Evolutionary conservation across 495 filamentous ascomycete species (phyloP), one percentile per base, ranked within the genome.

Genomic region (Aspergillus steynii): DNA sequence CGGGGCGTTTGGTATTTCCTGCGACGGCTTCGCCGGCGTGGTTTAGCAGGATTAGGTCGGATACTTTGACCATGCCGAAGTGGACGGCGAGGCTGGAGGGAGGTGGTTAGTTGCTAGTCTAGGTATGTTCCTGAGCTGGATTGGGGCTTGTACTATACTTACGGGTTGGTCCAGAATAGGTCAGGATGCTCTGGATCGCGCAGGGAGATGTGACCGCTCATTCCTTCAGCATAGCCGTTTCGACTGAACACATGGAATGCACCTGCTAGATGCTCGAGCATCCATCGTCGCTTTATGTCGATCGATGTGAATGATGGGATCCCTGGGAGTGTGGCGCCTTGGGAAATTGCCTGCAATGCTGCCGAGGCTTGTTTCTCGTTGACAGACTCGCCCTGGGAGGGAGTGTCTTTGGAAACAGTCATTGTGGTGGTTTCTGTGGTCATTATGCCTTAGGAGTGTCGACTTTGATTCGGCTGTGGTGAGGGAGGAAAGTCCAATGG

Each of bases 221-320:
- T 73, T 8, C 74, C 73, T 54, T 77, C 74, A 0, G 58, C 50
- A 32, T 65, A 77, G n/a, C 68, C 68, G 7, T 69, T 60, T 28
- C 71, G 61, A 4, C 66, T 65, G 37, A 72, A 77, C 6, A 71
- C 60, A 4, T 71, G 62, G 57, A 77, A 77, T 1, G 73, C 73
- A 2, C 67, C 71, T 4, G 70, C 73, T 66, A 77, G 86, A 68
- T 87, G 83, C 15, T 77, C 67, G 12, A 86, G 75, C 57, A 76
- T 78, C 73, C 82, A 83, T 49, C 72, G 74, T n/a, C 80, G 72
- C 53, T 72, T 69, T 29, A 73, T 73, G 0, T 63, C 70, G 54
- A 74, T 65, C 46, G 69, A 66, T 4, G 74, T 68, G 71, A 83
- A 84, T 2, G 67, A 77, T 12, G 64, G 64, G 26, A 66, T 34